A percentile compares a stretch with the other conserved stretches of the same genome.
phyloP scores from a whole-genome alignment of 345 rosid genomes.

The Lagerstroemia speciosa region DNA sequence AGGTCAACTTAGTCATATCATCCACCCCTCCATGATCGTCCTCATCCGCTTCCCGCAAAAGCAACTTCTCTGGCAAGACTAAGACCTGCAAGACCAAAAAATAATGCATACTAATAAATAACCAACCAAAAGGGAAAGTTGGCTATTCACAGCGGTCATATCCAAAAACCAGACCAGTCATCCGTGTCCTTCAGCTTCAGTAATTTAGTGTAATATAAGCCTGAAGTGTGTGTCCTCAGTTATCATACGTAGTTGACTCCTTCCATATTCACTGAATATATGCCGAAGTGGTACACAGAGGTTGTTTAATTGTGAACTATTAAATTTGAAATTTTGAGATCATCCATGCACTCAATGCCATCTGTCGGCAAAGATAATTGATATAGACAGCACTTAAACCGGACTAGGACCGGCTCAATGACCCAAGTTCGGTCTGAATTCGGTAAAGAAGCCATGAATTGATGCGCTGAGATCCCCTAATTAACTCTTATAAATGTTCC shows the following conservation, averaged over 20 bases:
- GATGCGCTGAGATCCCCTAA: too few relatives aligned
- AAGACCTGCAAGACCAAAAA: slow-evolving; percentile 29
- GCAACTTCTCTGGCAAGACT: slow-evolving; percentile 42
- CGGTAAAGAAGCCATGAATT: too few relatives aligned
- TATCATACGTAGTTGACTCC: neutral
- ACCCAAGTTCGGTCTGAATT: too few relatives aligned
- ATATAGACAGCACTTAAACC: too few relatives aligned
- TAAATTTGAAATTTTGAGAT: neutral
- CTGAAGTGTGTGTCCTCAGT: neutral
- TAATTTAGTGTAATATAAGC: neutral
- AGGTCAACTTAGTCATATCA: slow-evolving; percentile 90
- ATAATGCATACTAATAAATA: neutral
- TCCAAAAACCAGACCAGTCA: neutral
- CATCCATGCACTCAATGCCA: neutral
- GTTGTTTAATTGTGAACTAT: neutral
- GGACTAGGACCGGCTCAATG: too few relatives aligned
- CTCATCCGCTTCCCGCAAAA: slow-evolving; percentile 64
- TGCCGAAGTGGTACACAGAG: neutral
- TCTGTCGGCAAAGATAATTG: neutral
- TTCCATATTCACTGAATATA: neutral
- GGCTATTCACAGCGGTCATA: neutral
- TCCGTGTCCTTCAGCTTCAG: neutral
- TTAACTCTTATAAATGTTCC: too few relatives aligned
- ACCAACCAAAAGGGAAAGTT: neutral
- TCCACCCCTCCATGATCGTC: slow-evolving; percentile 95